Evolutionary conservation across 345 rosid genomes (phyloP).

Genomic region (Rhodamnia rubescens): DNA sequence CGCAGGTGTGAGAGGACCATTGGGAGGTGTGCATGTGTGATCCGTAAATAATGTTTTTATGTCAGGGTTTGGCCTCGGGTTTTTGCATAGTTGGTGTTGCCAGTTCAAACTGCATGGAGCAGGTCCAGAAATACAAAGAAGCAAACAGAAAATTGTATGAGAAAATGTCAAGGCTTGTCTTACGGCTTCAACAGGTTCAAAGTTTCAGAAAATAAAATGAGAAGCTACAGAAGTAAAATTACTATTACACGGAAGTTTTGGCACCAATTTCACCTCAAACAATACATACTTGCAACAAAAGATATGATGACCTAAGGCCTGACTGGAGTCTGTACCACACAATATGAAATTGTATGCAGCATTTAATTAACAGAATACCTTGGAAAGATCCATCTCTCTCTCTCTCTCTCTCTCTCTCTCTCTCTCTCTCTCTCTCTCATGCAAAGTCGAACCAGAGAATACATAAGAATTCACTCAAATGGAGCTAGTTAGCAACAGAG

Average conservation of each 20-base stretch:
- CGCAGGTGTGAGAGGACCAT: conserved; percentile 54
- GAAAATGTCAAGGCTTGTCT: background rate
- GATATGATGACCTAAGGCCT: background rate
- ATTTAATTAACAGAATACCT: background rate
- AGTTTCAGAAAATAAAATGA: background rate
- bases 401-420: too few species aligned
- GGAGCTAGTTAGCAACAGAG: background rate
- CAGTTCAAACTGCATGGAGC: conserved; percentile 56
- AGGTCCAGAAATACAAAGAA: background rate
- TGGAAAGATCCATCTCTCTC: background rate
- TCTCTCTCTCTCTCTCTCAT: background rate
- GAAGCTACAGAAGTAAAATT: too few species aligned
- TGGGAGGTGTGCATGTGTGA: conserved; percentile 53
- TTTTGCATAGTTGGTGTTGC: conserved; percentile 87
- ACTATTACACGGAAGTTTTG: background rate
- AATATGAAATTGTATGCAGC: background rate
- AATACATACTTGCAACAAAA: background rate
- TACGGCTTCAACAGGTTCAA: background rate
- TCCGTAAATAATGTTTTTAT: conserved; percentile 71
- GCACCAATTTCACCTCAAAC: background rate
- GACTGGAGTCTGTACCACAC: background rate
- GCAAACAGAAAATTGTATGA: background rate
- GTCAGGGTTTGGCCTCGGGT: conserved; percentile 77
- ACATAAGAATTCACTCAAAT: background rate
- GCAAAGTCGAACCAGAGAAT: background rate